Conservation (phyloP, 176 grass and related monocot genomes). For the Rhipidocladum racemiflorum region DNA sequence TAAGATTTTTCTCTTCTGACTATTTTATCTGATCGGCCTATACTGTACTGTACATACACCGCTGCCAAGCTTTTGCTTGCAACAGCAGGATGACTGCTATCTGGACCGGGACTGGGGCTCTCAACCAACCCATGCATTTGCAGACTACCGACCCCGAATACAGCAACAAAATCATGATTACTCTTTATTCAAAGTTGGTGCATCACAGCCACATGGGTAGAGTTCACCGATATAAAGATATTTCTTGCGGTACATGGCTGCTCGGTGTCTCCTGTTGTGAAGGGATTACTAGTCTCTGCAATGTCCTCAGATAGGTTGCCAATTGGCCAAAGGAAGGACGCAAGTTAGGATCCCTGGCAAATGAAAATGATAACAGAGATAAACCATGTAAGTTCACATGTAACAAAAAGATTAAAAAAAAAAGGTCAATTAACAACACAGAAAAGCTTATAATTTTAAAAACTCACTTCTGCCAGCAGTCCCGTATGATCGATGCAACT, state of each 20-base stretch:
- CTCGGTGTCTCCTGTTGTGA: slow-evolving; percentile 59
- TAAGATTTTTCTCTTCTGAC: slow-evolving; percentile 28
- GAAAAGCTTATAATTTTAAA: background rate
- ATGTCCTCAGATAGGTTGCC: slow-evolving; percentile 58
- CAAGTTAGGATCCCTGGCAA: slow-evolving; percentile 69
- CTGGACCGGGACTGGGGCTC: slow-evolving; percentile 17
- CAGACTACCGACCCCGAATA: slow-evolving; percentile 25
- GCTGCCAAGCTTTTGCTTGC: slow-evolving; percentile 41
- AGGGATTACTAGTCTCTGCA: slow-evolving; percentile 67
- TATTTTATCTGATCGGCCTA: slow-evolving; percentile 34
- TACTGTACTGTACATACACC: slow-evolving; percentile 51
- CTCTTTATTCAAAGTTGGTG: slow-evolving; percentile 37
- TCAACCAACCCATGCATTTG: slow-evolving; percentile 48
- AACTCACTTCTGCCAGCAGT: slow-evolving; percentile 94
- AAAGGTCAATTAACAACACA: background rate
- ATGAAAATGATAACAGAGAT: slow-evolving; percentile 23
- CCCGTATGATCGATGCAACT: slow-evolving; percentile 62
- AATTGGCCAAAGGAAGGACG: slow-evolving; percentile 79
- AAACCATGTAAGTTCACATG: slow-evolving; percentile 6
- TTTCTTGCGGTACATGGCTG: slow-evolving; percentile 47
- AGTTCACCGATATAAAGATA: slow-evolving; percentile 79
- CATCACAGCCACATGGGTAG: slow-evolving; percentile 33
- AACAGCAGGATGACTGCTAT: slow-evolving; percentile 37
- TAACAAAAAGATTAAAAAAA: background rate
- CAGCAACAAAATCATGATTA: slow-evolving; percentile 40